Evolutionary conservation across 1,139 yeast species (phyloP).

Genomic region (Torulaspora pretoriensis): DNA sequence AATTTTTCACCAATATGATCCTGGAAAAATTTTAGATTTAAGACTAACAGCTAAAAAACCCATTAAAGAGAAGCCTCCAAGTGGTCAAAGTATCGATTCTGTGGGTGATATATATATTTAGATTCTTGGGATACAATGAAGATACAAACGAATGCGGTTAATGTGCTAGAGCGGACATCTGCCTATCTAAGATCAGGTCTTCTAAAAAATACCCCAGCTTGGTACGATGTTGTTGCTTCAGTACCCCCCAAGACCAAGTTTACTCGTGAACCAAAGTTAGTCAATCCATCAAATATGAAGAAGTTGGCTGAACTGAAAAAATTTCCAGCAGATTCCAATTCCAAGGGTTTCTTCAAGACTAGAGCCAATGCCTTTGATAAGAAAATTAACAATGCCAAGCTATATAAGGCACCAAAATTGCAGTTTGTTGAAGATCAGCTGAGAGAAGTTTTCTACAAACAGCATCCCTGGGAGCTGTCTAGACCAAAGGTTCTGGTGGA

Average conservation of each 20-base stretch:
- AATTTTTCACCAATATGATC: too few relatives aligned
- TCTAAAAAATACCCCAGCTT: slow-evolving; percentile 66
- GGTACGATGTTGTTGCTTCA: slow-evolving; percentile 79
- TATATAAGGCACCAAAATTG: slow-evolving; percentile 59
- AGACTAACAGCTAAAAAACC: not conserved
- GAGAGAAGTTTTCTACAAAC: slow-evolving; percentile 75
- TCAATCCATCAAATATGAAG: slow-evolving; percentile 36
- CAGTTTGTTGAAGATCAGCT: slow-evolving; percentile 76
- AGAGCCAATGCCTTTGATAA: slow-evolving; percentile 38
- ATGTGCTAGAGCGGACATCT: slow-evolving; percentile 73
- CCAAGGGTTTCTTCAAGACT: slow-evolving; percentile 46
- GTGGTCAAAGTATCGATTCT: not conserved
- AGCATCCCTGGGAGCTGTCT: slow-evolving; percentile 98
- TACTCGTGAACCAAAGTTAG: slow-evolving; percentile 43
- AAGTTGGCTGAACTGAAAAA: slow-evolving; percentile 19
- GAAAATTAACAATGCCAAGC: slow-evolving; percentile 36
- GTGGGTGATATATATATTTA: not conserved
- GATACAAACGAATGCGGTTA: slow-evolving; percentile 62
- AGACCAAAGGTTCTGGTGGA: slow-evolving; percentile 87
- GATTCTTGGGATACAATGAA: slow-evolving; percentile 44
- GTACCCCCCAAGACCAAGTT: slow-evolving; percentile 73
- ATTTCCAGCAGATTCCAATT: slow-evolving; percentile 14
- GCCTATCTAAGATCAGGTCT: slow-evolving; percentile 64
- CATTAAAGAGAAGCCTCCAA: not conserved
- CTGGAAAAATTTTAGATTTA: too few relatives aligned